Base-by-base conservation (phyloP, 257 asterid genomes). In the Oldenlandia corymbosa region DNA sequence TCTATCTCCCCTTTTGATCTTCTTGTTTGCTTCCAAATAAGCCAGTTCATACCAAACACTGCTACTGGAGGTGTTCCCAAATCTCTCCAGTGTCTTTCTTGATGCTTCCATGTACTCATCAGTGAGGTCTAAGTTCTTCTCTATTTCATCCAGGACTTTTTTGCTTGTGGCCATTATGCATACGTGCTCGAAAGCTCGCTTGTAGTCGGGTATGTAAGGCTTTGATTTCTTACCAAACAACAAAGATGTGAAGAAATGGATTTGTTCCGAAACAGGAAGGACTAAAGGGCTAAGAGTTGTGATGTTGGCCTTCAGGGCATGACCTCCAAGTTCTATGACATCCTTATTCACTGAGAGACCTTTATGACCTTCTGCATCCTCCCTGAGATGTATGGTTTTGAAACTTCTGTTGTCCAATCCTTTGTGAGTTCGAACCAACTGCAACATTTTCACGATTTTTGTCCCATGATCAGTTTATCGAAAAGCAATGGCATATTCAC, bases 41-140 rank as follows among this genome's bases (percentile, higher is more conserved):
- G 96, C 94, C 66, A 85, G 65, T 47, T 88, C 90, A 57, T 83
- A 85, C 96, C 96, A 88, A 46, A 88, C 79, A 60, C 89, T 80
- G 56, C 94, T 88, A 66, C 96, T 88, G 3, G 94, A 88, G 12
- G 96, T 85, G 79, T 88, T 88, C 5, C 94, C 94, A 43, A 88
- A 88, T 58, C 83, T 67, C 66, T 88, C 87, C n/a, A 88, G 66
- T 1, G 91, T 88, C 78, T 67, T 80, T 46, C 96, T 77, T 1
- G 96, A 85, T 1, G 91, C 89, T 64, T 85, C 96, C 96, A 85
- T 88, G 73, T 77, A 79, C 69, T 80, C 83, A 32, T 85, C 91
- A 0, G 84, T 72, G 5, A 88, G 82, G n/a, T 77, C 82, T 64
- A 88, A 68, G 66, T 80, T 83, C 78, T 76, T 83, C 68, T 85